Conservation (phyloP, 768 basidiomycete genomes). For the Grammothele lineata region DNA sequence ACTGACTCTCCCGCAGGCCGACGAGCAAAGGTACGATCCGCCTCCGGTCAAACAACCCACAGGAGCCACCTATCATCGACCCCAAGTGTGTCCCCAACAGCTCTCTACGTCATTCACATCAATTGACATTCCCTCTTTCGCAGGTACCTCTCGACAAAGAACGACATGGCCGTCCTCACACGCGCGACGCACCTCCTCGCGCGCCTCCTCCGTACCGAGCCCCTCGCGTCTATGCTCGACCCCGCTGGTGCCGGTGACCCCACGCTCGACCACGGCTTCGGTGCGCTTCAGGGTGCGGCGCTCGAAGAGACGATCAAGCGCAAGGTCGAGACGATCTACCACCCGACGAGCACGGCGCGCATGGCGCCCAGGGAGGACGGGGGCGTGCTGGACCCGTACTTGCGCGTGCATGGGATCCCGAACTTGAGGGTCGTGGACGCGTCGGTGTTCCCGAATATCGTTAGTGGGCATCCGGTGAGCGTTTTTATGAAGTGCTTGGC, state of each 20-base stretch:
- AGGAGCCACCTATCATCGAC: slow-evolving; percentile 40
- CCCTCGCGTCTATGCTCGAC: slow-evolving; percentile 35
- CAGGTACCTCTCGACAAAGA: slow-evolving; percentile 41
- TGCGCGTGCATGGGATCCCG: slow-evolving; percentile 39
- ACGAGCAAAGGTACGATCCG: slow-evolving; percentile 38
- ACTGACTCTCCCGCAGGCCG: slow-evolving; percentile 28
- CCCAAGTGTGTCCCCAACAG: no score
- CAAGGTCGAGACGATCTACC: slow-evolving; percentile 38
- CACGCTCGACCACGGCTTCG: slow-evolving; percentile 36
- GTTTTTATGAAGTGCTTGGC: not conserved
- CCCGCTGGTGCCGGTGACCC: slow-evolving; percentile 19
- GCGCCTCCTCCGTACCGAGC: slow-evolving; percentile 35
- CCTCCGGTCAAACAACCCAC: slow-evolving; percentile 37
- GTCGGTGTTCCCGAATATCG: slow-evolving; percentile 39
- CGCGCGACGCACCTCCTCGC: slow-evolving; percentile 38
- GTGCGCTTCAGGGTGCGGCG: slow-evolving; percentile 28
- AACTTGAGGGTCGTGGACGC: slow-evolving; percentile 45
- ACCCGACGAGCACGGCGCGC: slow-evolving; percentile 39
- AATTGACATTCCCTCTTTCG: no score
- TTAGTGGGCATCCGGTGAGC: slow-evolving; percentile 44
- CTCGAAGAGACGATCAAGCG: slow-evolving; percentile 31
- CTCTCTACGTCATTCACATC: no score
- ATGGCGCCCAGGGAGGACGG: slow-evolving; percentile 33
- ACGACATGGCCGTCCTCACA: slow-evolving; percentile 36
- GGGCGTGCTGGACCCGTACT: slow-evolving; percentile 40